Percentiles rank a stretch among this genome's conserved stretches.
Evolutionary conservation across 352 stramenopile species (phyloP).

Genomic region (Albugo laibachii): DNA sequence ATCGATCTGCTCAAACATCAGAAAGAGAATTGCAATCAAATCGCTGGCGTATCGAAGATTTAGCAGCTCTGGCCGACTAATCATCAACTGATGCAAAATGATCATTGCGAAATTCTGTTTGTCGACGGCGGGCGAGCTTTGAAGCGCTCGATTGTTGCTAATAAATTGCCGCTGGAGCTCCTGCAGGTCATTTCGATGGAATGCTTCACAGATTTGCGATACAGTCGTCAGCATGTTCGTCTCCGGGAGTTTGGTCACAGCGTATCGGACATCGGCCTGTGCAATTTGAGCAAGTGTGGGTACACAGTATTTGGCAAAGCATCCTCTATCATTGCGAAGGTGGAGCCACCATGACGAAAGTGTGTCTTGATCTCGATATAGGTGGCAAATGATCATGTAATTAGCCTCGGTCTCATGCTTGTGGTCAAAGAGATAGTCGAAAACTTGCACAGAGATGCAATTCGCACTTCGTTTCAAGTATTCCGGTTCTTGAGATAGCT

Average conservation of each 20-base stretch:
- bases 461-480: background rate
- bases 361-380: constrained; percentile 21
- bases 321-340: constrained; percentile 13
- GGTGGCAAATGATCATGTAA: constrained; percentile 26
- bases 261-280: no score
- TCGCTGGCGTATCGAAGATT: constrained; percentile 11
- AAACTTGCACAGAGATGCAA: background rate
- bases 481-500: background rate
- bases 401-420: constrained; percentile 8
- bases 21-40: constrained; percentile 27
- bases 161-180: constrained; percentile 36
- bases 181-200: constrained; percentile 35
- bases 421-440: background rate
- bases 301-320: no score
- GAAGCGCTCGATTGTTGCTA: constrained; percentile 28
- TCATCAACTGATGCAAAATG: constrained; percentile 24
- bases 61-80: constrained; percentile 19
- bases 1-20: constrained; percentile 72
- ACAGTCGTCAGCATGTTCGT: constrained; percentile 44
- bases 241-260: constrained; percentile 13
- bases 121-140: constrained; percentile 19
- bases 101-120: constrained; percentile 33
- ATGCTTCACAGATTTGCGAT: constrained; percentile 43
- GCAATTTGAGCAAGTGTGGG: no score
- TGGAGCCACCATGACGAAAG: constrained; percentile 25